Conservation (phyloP, 345 rosid species). For the Rhodamnia argentea region DNA sequence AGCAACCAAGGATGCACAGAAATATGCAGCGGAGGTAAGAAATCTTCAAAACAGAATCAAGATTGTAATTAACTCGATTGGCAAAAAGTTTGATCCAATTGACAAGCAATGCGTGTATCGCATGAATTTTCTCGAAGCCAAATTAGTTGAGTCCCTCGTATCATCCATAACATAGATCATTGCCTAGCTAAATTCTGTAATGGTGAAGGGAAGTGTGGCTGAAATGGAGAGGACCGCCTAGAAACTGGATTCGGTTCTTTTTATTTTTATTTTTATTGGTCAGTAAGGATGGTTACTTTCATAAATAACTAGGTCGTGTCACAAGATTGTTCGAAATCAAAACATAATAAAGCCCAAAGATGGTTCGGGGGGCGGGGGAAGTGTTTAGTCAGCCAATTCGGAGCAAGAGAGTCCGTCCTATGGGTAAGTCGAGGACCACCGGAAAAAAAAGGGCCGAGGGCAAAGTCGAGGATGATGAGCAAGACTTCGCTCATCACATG, state of each 20-base stretch:
- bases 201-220: slow-evolving; percentile 1
- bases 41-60: not conserved
- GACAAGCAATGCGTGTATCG: not conserved
- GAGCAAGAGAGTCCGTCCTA: too few relatives aligned
- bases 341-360: too few relatives aligned
- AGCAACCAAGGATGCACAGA: slow-evolving; percentile 33
- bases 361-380: too few relatives aligned
- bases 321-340: too few relatives aligned
- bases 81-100: not conserved
- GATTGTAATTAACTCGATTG: not conserved
- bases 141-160: not conserved
- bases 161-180: not conserved
- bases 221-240: slow-evolving; percentile 17
- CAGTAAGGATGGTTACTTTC: too few relatives aligned
- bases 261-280: too few relatives aligned
- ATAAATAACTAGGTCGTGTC: too few relatives aligned
- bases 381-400: too few relatives aligned
- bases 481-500: slow-evolving; percentile 9
- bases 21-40: slow-evolving; percentile 1
- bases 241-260: slow-evolving; percentile 14
- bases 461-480: not conserved
- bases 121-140: not conserved
- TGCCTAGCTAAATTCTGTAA: not conserved
- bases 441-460: not conserved
- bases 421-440: too few relatives aligned